Base-by-base conservation (phyloP, 352 stramenopile species). In the Globisporangium okanoganense region DNA sequence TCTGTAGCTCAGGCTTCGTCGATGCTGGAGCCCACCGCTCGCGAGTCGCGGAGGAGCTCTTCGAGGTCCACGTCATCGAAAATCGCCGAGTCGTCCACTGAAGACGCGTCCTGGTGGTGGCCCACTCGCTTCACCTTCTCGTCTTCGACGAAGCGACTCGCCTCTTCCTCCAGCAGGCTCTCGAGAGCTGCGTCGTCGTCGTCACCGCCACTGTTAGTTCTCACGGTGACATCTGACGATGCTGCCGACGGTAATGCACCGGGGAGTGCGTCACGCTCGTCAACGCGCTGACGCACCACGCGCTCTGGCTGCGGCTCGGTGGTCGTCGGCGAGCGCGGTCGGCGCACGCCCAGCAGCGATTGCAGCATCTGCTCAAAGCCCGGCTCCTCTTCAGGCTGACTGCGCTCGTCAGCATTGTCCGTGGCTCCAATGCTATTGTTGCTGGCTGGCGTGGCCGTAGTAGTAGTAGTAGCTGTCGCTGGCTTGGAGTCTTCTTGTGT, bases 1-100 rank as follows among this genome's bases (percentile, higher is more conserved):
- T 9, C n/a, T 24, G 13, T 5, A 49, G n/a, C 43, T 35, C 24
- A 52, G 45, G 25, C 45, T 20, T 29, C 20, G 10, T 31, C 10
- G 24, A 22, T 52, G 45, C 22, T 35, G 24, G 12, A 35, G 24
- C 4, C 24, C 9, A 5, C 0, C 24, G 57, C 16, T 44, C 57
- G 6, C 10, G 60, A 59, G 25, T 88, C 81, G 56, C 66, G 67
- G 0, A 88, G 61, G 16, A 92, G 57, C 59, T 89, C 82, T 24
- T 89, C 82, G 25, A 92, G 68, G 36, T 88, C 82, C 14, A 69
- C 55, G 56, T 88, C 79, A 48, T 89, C 71, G 31, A 90, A 85
- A 22, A 79, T 72, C 8, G 79, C 51, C 7, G 66, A 56, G 14
- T 73, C 73, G 18, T 75, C 66, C 18, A 52, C 47, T 2, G 40